phyloP scores from a whole-genome alignment of 164 flowering plant genomes.

The Berberis thunbergii region DNA sequence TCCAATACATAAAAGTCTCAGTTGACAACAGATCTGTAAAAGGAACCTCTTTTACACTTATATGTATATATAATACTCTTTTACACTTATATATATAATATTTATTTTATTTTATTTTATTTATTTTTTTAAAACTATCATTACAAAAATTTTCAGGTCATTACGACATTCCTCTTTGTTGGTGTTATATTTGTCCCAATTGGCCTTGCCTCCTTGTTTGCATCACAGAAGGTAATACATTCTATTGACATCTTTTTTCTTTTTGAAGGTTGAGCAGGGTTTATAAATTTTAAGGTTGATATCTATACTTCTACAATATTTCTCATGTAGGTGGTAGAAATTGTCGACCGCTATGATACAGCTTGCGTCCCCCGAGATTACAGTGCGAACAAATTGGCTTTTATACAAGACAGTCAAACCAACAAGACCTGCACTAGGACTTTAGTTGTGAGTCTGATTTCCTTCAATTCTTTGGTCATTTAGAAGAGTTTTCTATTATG shows the following conservation, averaged over 20 bases:
- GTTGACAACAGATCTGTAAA: too few relatives aligned
- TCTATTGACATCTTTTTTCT: not conserved
- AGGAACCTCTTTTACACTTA: too few relatives aligned
- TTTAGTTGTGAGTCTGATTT: not conserved
- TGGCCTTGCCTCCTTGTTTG: conserved; percentile 73
- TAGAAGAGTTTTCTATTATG: not conserved
- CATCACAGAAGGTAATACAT: conserved; percentile 54
- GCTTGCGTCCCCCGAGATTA: not conserved
- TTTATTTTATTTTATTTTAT: not conserved
- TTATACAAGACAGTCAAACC: not conserved
- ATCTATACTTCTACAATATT: not conserved
- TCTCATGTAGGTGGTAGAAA: conserved; percentile 1
- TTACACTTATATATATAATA: too few relatives aligned
- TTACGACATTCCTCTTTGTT: conserved; percentile 42
- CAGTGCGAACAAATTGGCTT: not conserved
- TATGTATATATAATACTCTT: too few relatives aligned
- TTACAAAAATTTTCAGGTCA: conserved; percentile 44
- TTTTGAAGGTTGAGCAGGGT: not conserved
- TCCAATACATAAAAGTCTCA: too few relatives aligned
- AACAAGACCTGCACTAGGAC: conserved; percentile 1
- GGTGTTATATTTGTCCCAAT: conserved; percentile 78
- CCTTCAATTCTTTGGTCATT: not conserved
- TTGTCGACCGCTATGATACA: conserved; percentile 4
- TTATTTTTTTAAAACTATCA: not conserved
- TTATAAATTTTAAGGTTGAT: not conserved